Percentiles rank a stretch among this genome's conserved stretches.
Evolutionary conservation across 495 filamentous ascomycete genomes (phyloP).

Genomic region (Letharia columbiana): DNA sequence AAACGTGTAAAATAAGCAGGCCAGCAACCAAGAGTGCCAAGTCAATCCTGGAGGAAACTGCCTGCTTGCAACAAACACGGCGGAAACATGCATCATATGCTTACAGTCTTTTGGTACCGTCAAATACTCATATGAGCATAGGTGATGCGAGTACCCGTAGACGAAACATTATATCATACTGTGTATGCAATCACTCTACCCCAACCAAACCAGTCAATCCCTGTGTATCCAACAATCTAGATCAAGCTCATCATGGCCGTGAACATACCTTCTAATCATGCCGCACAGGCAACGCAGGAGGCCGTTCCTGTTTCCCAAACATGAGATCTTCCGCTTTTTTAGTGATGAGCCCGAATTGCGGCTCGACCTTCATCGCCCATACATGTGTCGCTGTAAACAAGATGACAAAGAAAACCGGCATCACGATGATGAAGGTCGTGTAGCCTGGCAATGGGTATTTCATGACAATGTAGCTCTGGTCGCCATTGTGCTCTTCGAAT

Average conservation of each 20-base stretch:
- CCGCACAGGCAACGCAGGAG: slow-evolving; percentile 32
- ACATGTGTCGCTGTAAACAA: slow-evolving; percentile 49
- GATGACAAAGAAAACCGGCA: slow-evolving; percentile 49
- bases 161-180: neutral
- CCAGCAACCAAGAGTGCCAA: neutral
- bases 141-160: neutral
- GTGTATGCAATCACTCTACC: neutral
- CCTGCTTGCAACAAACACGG: neutral
- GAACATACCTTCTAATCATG: slow-evolving; percentile 14
- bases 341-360: slow-evolving; percentile 53
- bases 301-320: slow-evolving; percentile 44
- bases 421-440: slow-evolving; percentile 40
- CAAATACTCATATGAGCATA: neutral
- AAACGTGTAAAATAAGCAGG: neutral
- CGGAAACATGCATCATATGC: neutral
- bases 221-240: neutral
- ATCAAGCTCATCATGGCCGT: neutral
- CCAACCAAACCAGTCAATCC: neutral
- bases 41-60: neutral
- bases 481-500: slow-evolving; percentile 31
- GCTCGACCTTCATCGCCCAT: slow-evolving; percentile 61
- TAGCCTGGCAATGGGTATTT: slow-evolving; percentile 35
- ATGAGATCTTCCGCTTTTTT: slow-evolving; percentile 47
- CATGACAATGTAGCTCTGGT: slow-evolving; percentile 27
- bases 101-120: neutral